A percentile compares a stretch with the other conserved stretches of the same genome.
phyloP scores from a whole-genome alignment of 2,329 filamentous ascomycete genomes.

The Colletotrichum tanaceti region DNA sequence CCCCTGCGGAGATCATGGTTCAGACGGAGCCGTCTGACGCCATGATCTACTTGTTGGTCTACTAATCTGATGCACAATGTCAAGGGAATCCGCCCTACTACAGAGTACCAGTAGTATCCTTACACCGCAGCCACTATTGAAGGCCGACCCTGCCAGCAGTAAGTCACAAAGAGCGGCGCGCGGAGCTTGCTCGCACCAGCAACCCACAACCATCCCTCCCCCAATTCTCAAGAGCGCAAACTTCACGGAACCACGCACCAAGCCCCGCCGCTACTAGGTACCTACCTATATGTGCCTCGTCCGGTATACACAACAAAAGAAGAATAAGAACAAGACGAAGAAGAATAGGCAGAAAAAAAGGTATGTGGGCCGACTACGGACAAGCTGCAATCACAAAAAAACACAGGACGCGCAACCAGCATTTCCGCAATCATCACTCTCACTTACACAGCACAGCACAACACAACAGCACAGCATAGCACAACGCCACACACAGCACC shows the following conservation, averaged over 20 bases:
- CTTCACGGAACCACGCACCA: neutral
- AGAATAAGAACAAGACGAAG: no score
- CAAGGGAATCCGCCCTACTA: constrained; percentile 25
- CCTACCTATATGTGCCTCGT: constrained; percentile 2
- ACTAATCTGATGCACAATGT: constrained; percentile 52
- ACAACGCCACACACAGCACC: constrained; percentile 37
- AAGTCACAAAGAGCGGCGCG: constrained; percentile 25
- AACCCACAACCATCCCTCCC: constrained; percentile 41
- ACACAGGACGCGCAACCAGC: constrained; percentile 6
- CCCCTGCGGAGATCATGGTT: constrained; percentile 55
- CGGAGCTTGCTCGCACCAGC: constrained; percentile 27
- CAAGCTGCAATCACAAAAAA: constrained; percentile 15
- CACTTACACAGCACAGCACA: constrained; percentile 10
- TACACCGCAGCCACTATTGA: no score
- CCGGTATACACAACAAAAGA: neutral
- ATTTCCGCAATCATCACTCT: neutral
- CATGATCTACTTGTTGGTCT: constrained; percentile 51
- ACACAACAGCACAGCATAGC: constrained; percentile 37
- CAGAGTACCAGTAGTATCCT: no score
- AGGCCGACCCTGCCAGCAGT: constrained; percentile 1
- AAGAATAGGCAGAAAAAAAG: neutral
- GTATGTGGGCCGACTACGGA: constrained; percentile 7
- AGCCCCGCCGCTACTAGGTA: constrained; percentile 16
- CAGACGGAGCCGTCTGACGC: constrained; percentile 55
- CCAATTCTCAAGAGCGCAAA: constrained; percentile 42